Evolutionary conservation across 805 yeast genomes (phyloP).

Genomic region (Candida hungchunana): DNA sequence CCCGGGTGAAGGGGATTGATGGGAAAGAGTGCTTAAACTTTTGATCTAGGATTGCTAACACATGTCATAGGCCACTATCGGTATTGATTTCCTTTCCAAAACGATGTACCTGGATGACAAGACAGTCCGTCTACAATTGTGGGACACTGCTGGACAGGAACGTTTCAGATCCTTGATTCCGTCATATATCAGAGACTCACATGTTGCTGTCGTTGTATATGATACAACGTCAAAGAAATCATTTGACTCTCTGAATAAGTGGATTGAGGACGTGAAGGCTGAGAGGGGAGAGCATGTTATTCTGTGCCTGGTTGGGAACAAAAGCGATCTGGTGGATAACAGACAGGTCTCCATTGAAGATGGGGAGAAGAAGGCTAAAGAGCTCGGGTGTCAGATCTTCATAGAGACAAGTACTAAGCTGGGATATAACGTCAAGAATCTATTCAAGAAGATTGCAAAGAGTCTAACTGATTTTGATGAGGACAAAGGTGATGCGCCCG

Average conservation of each 20-base stretch:
- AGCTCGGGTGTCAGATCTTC: slow-evolving; percentile 70
- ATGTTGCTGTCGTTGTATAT: slow-evolving; percentile 95
- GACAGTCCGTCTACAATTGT: slow-evolving; percentile 87
- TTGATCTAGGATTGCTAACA: slow-evolving; percentile 11
- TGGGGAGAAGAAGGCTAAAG: slow-evolving; percentile 72
- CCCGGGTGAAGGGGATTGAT: too few relatives aligned
- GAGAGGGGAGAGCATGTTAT: slow-evolving; percentile 92
- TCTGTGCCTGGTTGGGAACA: slow-evolving; percentile 88
- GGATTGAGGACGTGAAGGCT: slow-evolving; percentile 92
- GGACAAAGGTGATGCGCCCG: slow-evolving; percentile 22
- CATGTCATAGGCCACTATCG: slow-evolving; percentile 75
- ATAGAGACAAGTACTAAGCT: slow-evolving; percentile 94
- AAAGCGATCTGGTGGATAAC: slow-evolving; percentile 73
- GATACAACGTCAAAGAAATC: slow-evolving; percentile 86
- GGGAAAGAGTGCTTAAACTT: too few relatives aligned
- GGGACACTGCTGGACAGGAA: slow-evolving; percentile 99
- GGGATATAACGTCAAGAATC: slow-evolving; percentile 85
- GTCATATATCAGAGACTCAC: slow-evolving; percentile 90
- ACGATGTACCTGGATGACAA: slow-evolving; percentile 96
- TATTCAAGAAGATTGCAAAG: slow-evolving; percentile 88
- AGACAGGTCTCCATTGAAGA: slow-evolving; percentile 82
- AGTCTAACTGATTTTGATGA: slow-evolving; percentile 79
- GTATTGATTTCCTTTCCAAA: slow-evolving; percentile 91
- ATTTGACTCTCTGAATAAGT: slow-evolving; percentile 77
- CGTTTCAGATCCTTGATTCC: slow-evolving; percentile 93